Evolutionary conservation across 805 yeast genomes (phyloP).

Genomic region (Wickerhamomyces bovis): DNA sequence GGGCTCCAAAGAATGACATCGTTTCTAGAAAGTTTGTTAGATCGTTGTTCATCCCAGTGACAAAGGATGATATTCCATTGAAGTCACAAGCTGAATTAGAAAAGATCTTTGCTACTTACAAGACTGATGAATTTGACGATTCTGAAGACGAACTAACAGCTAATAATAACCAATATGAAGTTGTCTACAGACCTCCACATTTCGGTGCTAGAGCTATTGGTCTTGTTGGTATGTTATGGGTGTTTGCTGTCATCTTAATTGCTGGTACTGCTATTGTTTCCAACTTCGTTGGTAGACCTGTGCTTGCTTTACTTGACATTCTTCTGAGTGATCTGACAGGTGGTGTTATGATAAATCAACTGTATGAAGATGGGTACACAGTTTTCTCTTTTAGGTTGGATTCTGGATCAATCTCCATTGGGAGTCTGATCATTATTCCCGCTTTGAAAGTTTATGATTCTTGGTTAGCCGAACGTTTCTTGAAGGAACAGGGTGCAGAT

Average conservation of each 20-base stretch:
- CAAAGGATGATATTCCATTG: slow-evolving; percentile 65
- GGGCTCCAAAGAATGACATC: slow-evolving; percentile 84
- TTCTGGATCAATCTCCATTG: slow-evolving; percentile 15
- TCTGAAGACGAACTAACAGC: slow-evolving; percentile 36
- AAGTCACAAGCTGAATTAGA: slow-evolving; percentile 26
- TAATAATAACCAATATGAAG: slow-evolving; percentile 45
- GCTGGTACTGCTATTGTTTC: slow-evolving; percentile 18
- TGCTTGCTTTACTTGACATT: background rate
- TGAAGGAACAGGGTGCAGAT: slow-evolving; percentile 11
- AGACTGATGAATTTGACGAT: slow-evolving; percentile 36
- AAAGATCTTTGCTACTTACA: slow-evolving; percentile 26
- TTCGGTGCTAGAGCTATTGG: slow-evolving; percentile 53
- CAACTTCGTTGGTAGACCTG: slow-evolving; percentile 25
- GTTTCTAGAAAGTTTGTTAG: slow-evolving; percentile 59
- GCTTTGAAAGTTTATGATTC: slow-evolving; percentile 15
- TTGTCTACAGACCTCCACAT: slow-evolving; percentile 84
- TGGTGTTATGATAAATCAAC: background rate
- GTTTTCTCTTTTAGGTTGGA: background rate
- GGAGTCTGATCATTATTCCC: slow-evolving; percentile 13
- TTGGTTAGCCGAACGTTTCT: slow-evolving; percentile 17
- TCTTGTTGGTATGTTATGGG: slow-evolving; percentile 36
- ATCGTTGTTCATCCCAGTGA: slow-evolving; percentile 74
- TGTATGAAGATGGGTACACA: background rate
- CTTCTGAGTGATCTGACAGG: background rate
- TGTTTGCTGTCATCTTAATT: slow-evolving; percentile 34